Evolutionary conservation across 108 stramenopile species (phyloP), one percentile per base, ranked within the genome.

Genomic region (Parietichytrium sp.): DNA sequence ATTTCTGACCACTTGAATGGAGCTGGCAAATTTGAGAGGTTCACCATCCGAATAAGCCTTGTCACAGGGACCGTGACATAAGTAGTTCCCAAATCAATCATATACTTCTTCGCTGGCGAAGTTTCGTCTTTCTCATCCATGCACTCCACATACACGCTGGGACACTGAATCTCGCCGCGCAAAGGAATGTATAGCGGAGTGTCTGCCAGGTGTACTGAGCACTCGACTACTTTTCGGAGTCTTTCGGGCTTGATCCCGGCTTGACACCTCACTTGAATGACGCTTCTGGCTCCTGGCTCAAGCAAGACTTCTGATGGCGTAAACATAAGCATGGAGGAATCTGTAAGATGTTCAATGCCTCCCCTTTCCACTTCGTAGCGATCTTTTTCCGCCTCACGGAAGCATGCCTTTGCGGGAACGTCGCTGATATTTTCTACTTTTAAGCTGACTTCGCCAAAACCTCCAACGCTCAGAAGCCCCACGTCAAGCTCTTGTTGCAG

Each of bases 121-220:
- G n/a, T n/a, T n/a, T n/a, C n/a, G n/a, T n/a, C n/a, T 8, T 79
- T 16, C 25, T 16, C 4, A 4, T 81, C 49, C 15, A 51, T 81
- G 16, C 42, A 51, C 6, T 7, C 16, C 3, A 81, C 4, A 13
- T 36, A 49, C 3, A 77, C 55, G 1, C 31, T 72, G 29, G 84
- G 84, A 3, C 49, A 25, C 49, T 84, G 84, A 16, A 84, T 79
- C 45, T 84, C 84, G 4, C 72, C 84, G 7, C 84, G 80, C 15
- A 84, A 15, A 47, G 47, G 54, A n/a, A 84, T 25, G 78, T n/a
- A 84, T 12, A 72, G 55, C 8, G 10, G 13, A 23, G 36, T 72
- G 16, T 72, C 36, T 18, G 33, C 8, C 4, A 72, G 36, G 36
- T 31, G 55, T 4, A 72, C 38, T 8, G 15, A 8, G 51, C 15